These are phyloP conservation scores for Arachnopeziza araneosa DNA, from an alignment of 2,329 filamentous ascomycete genomes.

Conservation along the genomic window DNA sequence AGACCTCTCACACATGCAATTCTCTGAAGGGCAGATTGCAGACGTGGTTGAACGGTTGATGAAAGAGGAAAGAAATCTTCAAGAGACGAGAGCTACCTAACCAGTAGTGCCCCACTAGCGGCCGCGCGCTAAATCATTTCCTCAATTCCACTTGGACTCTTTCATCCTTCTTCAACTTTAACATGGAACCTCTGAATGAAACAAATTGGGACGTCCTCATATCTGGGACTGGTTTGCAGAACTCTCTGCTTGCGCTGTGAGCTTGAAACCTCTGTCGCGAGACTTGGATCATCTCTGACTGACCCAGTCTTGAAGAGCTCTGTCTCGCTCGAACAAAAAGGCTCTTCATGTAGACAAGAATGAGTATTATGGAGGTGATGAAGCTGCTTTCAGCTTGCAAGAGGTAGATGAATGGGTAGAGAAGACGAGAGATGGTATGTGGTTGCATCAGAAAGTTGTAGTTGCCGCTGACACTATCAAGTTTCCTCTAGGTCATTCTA, in stretches of 20 bases:
- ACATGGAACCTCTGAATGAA: constrained; percentile 70
- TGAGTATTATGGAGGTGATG: constrained; percentile 79
- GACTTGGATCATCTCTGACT: constrained; percentile 56
- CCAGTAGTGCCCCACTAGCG: constrained; percentile 5
- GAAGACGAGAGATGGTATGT: constrained; percentile 33
- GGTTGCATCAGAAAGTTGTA: not conserved
- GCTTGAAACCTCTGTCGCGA: constrained; percentile 23
- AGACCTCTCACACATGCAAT: constrained; percentile 36
- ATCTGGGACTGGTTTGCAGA: constrained; percentile 69
- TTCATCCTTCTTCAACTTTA: constrained; percentile 17
- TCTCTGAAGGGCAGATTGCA: constrained; percentile 31
- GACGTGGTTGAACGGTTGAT: constrained; percentile 36
- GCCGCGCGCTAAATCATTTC: constrained; percentile 15
- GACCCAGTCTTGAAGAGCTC: constrained; percentile 69
- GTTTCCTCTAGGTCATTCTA: constrained; percentile 19
- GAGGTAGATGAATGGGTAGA: constrained; percentile 73
- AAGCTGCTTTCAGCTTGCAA: constrained; percentile 79
- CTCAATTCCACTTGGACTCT: constrained; percentile 5
- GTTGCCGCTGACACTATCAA: constrained; percentile 2
- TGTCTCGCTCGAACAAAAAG: constrained; percentile 88
- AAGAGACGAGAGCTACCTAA: constrained; percentile 2
- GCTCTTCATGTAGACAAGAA: constrained; percentile 86
- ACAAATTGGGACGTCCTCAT: constrained; percentile 76
- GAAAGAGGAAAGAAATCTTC: constrained; percentile 26
- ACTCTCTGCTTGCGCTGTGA: constrained; percentile 75